These are phyloP conservation scores for Metarhizium robertsii DNA, from an alignment of 2,329 filamentous ascomycete genomes.

Conservation along the genomic window DNA sequence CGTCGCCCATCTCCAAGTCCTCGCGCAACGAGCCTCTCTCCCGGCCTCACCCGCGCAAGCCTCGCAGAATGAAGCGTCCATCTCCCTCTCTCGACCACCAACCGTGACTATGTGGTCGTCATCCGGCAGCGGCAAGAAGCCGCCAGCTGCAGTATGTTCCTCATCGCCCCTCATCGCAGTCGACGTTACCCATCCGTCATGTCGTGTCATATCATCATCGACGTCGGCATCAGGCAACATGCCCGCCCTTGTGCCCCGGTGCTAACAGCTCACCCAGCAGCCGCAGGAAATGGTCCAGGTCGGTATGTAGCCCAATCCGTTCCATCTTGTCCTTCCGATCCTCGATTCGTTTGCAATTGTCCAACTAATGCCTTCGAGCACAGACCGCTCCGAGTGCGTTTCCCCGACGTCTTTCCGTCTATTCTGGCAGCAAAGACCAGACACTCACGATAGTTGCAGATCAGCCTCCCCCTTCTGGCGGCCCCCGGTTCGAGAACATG, in stretches of 20 bases:
- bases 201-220: not conserved
- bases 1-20: not conserved
- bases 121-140: conserved; percentile 59
- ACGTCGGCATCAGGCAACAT: not conserved
- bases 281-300: conserved; percentile 98
- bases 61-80: conserved; percentile 22
- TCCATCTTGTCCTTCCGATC: not conserved
- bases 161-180: not conserved
- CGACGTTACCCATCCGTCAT: not conserved
- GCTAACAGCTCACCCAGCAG: conserved; percentile 29
- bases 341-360: not conserved
- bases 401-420: conserved; percentile 3
- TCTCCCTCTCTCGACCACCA: conserved; percentile 16
- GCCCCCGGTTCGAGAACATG: conserved; percentile 45
- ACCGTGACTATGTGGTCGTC: conserved; percentile 51
- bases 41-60: conserved; percentile 15
- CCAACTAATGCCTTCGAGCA: conserved; percentile 11
- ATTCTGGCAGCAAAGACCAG: conserved; percentile 6
- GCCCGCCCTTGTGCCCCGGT: conserved; percentile 1
- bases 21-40: conserved; percentile 10
- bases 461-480: conserved; percentile 84
- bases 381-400: conserved; percentile 57
- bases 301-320: conserved; percentile 49
- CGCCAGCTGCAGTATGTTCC: conserved; percentile 57
- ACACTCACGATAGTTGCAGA: conserved; percentile 36